Conservation (phyloP, 768 basidiomycete genomes). For the Hygrophoropsis aurantiaca region DNA sequence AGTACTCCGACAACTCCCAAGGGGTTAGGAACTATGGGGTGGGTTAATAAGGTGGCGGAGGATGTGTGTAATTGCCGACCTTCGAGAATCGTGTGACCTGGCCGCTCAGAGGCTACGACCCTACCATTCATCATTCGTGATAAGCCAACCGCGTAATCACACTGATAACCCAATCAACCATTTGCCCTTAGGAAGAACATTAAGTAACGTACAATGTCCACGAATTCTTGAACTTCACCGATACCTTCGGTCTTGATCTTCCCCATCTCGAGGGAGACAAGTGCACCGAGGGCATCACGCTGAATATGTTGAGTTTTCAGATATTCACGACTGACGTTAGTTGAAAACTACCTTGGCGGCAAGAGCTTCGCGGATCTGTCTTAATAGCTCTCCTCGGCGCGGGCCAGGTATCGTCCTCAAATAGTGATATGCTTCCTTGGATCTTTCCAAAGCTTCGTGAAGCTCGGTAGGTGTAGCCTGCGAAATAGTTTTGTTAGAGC, state of each 20-base stretch:
- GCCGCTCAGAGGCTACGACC: conserved; percentile 84
- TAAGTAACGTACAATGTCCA: conserved; percentile 77
- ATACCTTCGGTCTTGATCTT: conserved; percentile 88
- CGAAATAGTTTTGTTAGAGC: conserved; percentile 11
- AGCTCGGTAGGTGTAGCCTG: conserved; percentile 76
- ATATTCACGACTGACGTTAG: neutral
- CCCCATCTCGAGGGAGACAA: conserved; percentile 89
- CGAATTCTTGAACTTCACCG: conserved; percentile 93
- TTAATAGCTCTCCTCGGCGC: conserved; percentile 80
- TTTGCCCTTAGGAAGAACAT: neutral
- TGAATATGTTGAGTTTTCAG: conserved; percentile 26
- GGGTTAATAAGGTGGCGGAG: conserved; percentile 6
- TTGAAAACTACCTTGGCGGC: conserved; percentile 60
- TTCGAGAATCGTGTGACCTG: conserved; percentile 90
- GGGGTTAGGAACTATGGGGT: conserved; percentile 79
- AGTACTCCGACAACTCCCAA: conserved; percentile 74
- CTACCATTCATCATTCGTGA: conserved; percentile 94
- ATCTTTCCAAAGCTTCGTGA: conserved; percentile 61
- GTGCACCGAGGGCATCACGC: conserved; percentile 76
- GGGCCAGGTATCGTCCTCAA: conserved; percentile 86
- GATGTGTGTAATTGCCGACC: conserved; percentile 42
- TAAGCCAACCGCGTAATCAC: conserved; percentile 91
- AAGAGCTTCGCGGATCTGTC: conserved; percentile 84
- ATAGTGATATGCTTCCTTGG: conserved; percentile 68
- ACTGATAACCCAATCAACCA: conserved; percentile 43